phyloP scores from a whole-genome alignment of 1,284 basidiomycete genomes.

The Ganoderma lingzhi region DNA sequence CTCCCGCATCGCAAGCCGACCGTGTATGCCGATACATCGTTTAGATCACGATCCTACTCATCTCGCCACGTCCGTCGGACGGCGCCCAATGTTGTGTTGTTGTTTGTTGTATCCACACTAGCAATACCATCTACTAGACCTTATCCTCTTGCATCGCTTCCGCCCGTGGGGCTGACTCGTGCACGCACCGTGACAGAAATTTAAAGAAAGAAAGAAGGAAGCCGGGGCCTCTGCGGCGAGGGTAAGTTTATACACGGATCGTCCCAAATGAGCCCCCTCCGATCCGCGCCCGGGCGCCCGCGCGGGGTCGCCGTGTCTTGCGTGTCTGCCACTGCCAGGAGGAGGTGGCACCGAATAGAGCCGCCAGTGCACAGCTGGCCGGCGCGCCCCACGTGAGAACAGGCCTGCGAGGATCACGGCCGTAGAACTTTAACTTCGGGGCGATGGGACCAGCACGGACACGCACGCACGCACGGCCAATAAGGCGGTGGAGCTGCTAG shows the following conservation, averaged over 20 bases:
- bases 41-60: not conserved
- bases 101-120: not conserved
- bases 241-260: not conserved
- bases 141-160: not conserved
- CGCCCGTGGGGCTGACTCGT: not conserved
- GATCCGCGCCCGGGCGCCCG: not conserved
- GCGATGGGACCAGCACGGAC: not conserved
- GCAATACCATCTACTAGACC: conserved; percentile 5
- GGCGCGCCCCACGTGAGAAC: no score
- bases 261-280: not conserved
- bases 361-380: no score
- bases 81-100: not conserved
- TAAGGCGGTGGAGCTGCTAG: not conserved
- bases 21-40: not conserved
- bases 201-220: not conserved
- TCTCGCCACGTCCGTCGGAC: not conserved
- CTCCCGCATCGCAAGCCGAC: not conserved
- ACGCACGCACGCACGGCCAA: no score
- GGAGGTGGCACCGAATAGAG: no score
- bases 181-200: not conserved
- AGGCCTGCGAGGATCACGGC: not conserved
- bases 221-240: not conserved
- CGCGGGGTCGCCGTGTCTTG: no score
- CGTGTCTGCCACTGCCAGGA: no score
- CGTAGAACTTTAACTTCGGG: not conserved